Evolutionary conservation across 164 flowering plant genomes (phyloP).

Genomic region (Magnolia kwangsiensis): DNA sequence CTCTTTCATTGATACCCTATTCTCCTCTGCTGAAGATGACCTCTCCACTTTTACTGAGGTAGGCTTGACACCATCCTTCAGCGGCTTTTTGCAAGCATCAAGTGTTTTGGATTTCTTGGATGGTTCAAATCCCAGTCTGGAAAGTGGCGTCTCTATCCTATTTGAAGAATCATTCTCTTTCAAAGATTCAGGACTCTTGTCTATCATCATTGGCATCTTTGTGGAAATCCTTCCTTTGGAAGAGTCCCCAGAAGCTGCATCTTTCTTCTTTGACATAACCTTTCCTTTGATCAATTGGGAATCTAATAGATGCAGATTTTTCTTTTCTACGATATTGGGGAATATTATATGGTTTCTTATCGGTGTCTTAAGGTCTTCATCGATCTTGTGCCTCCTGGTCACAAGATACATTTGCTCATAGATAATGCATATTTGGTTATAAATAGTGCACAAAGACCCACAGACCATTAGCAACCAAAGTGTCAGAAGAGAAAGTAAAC

Average conservation of each 20-base stretch:
- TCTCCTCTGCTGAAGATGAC: conserved; percentile 14
- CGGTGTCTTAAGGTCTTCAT: conserved; percentile 44
- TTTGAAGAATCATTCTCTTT: conserved; percentile 11
- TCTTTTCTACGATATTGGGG: conserved; percentile 31
- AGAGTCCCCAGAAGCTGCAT: conserved; percentile 13
- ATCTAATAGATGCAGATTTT: conserved; percentile 11
- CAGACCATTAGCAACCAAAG: not conserved
- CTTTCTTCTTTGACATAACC: conserved; percentile 21
- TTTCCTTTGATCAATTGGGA: conserved; percentile 14
- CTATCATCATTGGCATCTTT: conserved; percentile 14
- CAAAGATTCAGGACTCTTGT: conserved; percentile 1
- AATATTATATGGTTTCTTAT: conserved; percentile 52
- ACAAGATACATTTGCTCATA: conserved; percentile 7
- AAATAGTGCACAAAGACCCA: not conserved
- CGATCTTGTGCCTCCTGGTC: conserved; percentile 58
- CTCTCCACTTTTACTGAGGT: conserved; percentile 5
- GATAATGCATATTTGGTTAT: not conserved
- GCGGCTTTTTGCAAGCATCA: conserved; percentile 16
- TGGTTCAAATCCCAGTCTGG: conserved; percentile 8
- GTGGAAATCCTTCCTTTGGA: conserved; percentile 13
- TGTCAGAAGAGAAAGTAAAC: conserved; percentile 11
- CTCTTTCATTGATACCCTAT: conserved; percentile 18
- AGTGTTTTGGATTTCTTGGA: conserved; percentile 19
- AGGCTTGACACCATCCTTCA: conserved; percentile 15
- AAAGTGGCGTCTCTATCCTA: conserved; percentile 10